Evolutionary conservation across 148 eudicot species (phyloP).

Genomic region (Camellia sinensis): DNA sequence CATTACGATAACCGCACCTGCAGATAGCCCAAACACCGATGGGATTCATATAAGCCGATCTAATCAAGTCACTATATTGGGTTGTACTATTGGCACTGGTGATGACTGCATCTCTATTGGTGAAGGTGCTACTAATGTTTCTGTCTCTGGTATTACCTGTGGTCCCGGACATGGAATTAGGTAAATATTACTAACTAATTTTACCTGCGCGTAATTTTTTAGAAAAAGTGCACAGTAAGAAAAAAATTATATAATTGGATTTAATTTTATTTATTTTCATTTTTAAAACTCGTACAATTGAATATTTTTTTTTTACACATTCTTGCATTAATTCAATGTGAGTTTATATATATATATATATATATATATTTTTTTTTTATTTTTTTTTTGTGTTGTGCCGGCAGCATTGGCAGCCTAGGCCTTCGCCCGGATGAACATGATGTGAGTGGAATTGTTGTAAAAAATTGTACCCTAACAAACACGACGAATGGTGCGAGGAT

Average conservation of each 20-base stretch:
- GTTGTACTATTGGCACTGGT: constrained; percentile 42
- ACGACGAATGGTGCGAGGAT: constrained; percentile 66
- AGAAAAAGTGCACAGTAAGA: background rate
- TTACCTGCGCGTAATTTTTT: background rate
- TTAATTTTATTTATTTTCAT: background rate
- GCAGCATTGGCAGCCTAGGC: constrained; percentile 58
- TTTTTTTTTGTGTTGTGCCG: background rate
- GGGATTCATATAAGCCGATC: constrained; percentile 56
- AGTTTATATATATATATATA: background rate
- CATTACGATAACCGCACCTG: constrained; percentile 41
- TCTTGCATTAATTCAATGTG: background rate
- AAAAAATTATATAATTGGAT: background rate
- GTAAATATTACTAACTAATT: constrained; percentile 14
- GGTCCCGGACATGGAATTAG: constrained; percentile 68
- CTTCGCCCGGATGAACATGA: constrained; percentile 16
- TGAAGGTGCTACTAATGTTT: constrained; percentile 36
- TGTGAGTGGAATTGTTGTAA: constrained; percentile 36
- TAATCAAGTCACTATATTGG: constrained; percentile 19
- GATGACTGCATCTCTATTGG: constrained; percentile 63
- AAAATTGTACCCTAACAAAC: constrained; percentile 37
- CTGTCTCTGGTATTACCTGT: constrained; percentile 34
- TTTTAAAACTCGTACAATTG: too few relatives aligned
- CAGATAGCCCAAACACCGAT: constrained; percentile 46
- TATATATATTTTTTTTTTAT: background rate
- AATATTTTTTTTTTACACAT: too few relatives aligned